Evolutionary conservation across 2,329 filamentous ascomycete genomes (phyloP).

Genomic region (Sclerotinia subarctica): DNA sequence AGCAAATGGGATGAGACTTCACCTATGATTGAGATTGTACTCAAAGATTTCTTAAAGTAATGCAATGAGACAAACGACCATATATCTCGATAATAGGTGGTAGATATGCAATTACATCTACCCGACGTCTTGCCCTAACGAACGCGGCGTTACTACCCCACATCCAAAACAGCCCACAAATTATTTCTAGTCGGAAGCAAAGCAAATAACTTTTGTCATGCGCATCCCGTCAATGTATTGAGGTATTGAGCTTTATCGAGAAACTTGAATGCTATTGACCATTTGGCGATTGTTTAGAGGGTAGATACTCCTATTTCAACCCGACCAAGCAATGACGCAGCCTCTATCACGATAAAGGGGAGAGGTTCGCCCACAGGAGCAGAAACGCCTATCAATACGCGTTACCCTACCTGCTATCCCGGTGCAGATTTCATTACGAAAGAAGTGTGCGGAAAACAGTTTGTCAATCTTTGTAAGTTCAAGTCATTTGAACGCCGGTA

Average conservation of each 20-base stretch:
- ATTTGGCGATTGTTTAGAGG: neutral
- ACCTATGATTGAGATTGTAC: neutral
- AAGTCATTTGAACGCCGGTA: neutral
- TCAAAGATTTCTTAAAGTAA: neutral
- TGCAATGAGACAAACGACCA: neutral
- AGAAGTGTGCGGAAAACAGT: neutral
- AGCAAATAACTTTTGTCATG: neutral
- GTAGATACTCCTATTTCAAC: neutral
- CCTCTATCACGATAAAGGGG: neutral
- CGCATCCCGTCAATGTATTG: neutral
- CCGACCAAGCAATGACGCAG: neutral
- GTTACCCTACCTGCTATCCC: neutral
- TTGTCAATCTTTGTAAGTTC: neutral
- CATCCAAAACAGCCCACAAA: neutral
- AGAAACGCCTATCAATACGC: neutral
- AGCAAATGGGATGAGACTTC: neutral
- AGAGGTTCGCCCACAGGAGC: neutral
- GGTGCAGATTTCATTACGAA: too few relatives aligned
- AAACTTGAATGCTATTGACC: neutral
- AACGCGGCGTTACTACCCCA: constrained; percentile 15
- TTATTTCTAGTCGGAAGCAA: neutral
- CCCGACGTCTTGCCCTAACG: constrained; percentile 11
- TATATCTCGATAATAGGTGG: neutral
- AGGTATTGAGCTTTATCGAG: neutral
- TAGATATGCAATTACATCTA: neutral